These are phyloP conservation scores for Candida sithepensis DNA, from an alignment of 805 yeast species.

Conservation along the genomic window DNA sequence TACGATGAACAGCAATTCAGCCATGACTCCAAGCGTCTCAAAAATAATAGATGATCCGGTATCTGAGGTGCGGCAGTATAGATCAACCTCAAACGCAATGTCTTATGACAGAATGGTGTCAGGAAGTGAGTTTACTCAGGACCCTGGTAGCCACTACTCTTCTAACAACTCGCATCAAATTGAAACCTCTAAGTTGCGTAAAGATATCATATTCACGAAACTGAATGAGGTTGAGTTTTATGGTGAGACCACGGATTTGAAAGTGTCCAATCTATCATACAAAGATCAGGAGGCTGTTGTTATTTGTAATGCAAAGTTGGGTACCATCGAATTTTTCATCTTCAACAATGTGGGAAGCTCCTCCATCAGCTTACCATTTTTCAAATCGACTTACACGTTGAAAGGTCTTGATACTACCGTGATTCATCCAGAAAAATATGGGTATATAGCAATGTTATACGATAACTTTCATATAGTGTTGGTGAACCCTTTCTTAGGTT, in stretches of 20 bases:
- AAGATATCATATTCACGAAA: conserved; percentile 69
- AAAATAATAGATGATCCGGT: conserved; percentile 35
- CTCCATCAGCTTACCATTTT: conserved; percentile 24
- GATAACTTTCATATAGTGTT: conserved; percentile 36
- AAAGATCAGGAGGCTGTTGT: conserved; percentile 61
- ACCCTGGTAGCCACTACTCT: conserved; percentile 21
- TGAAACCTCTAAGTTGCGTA: conserved; percentile 41
- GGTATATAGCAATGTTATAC: conserved; percentile 42
- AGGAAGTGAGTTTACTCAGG: conserved; percentile 30
- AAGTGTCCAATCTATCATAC: conserved; percentile 37
- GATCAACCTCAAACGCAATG: conserved; percentile 37
- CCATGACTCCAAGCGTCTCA: conserved; percentile 40
- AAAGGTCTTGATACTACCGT: conserved; percentile 37
- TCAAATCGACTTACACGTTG: conserved; percentile 19
- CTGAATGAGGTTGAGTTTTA: conserved; percentile 41
- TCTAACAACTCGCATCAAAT: conserved; percentile 10
- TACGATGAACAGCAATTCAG: conserved; percentile 3
- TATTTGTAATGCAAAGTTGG: conserved; percentile 41
- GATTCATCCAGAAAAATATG: conserved; percentile 36
- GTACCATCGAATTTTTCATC: conserved; percentile 48
- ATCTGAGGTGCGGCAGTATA: conserved; percentile 28
- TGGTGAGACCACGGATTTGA: conserved; percentile 30
- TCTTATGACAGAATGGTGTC: conserved; percentile 45
- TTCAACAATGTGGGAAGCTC: conserved; percentile 36
- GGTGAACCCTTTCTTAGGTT: conserved; percentile 55